Evolutionary conservation across 2,329 filamentous ascomycete genomes (phyloP).

Genomic region (Aspergillus sp.): DNA sequence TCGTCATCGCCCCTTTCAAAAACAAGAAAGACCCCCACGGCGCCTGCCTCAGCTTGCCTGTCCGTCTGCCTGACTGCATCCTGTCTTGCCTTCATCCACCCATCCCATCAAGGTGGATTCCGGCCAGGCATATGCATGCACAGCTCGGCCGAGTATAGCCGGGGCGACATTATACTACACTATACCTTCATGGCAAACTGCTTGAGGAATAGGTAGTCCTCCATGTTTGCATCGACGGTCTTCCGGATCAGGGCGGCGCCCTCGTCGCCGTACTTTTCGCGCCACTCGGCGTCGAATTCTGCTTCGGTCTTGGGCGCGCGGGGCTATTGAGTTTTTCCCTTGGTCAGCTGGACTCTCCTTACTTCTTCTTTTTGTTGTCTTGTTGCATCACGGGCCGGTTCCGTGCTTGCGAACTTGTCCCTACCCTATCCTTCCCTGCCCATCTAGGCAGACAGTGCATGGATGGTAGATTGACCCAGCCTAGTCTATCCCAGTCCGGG

Average conservation of each 20-base stretch:
- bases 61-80: neutral
- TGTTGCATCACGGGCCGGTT: neutral
- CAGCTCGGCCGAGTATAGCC: neutral
- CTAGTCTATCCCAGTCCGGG: neutral
- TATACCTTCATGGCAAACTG: conserved; percentile 60
- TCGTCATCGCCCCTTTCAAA: neutral
- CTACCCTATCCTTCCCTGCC: neutral
- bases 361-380: neutral
- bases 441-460: neutral
- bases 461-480: neutral
- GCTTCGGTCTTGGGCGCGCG: conserved; percentile 48
- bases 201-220: conserved; percentile 65
- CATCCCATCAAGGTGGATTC: too few species aligned
- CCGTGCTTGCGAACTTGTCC: neutral
- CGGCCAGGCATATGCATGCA: neutral
- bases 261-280: conserved; percentile 60
- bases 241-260: conserved; percentile 59
- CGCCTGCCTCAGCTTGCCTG: neutral
- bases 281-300: conserved; percentile 60
- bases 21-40: neutral
- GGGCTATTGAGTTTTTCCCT: conserved; percentile 25
- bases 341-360: conserved; percentile 8
- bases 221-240: conserved; percentile 60
- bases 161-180: neutral
- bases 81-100: conserved; percentile 2